phyloP scores from a whole-genome alignment of 225 moss, liverwort and hornwort species.

The Pleurozium schreberi region DNA sequence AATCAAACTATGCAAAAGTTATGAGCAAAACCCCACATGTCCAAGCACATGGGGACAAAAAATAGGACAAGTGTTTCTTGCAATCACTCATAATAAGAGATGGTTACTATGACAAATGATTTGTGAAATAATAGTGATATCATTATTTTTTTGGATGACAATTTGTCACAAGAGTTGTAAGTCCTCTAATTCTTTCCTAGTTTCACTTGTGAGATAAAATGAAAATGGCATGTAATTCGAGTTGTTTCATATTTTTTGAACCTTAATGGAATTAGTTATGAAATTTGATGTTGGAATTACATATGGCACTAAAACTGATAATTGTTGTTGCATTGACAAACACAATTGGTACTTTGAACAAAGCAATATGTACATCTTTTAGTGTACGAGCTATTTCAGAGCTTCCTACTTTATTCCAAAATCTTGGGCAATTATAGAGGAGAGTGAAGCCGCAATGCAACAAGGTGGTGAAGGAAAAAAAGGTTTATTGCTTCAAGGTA shows the following conservation, averaged over 20 bases:
- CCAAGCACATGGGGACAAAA: no score
- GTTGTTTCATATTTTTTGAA: background rate
- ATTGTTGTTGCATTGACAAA: background rate
- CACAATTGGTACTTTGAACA: background rate
- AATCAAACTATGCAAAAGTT: no score
- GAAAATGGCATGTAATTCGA: background rate
- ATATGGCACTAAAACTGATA: background rate
- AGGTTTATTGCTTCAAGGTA: background rate
- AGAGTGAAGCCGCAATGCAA: background rate
- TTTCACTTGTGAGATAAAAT: background rate
- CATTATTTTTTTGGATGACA: background rate
- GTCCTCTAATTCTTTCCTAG: no score
- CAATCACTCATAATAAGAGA: no score
- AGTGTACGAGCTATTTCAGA: background rate
- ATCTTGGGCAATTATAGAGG: accelerated
- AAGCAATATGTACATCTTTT: background rate
- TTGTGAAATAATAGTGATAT: no score
- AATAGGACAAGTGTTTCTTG: no score
- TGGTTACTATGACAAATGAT: no score
- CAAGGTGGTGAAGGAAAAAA: accelerated
- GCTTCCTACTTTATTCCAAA: background rate
- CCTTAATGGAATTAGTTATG: background rate
- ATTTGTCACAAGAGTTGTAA: background rate
- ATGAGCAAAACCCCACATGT: no score
- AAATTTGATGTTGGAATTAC: background rate